Conservation (phyloP, 306 rosid genomes). For the Cicer chorassanicum region DNA sequence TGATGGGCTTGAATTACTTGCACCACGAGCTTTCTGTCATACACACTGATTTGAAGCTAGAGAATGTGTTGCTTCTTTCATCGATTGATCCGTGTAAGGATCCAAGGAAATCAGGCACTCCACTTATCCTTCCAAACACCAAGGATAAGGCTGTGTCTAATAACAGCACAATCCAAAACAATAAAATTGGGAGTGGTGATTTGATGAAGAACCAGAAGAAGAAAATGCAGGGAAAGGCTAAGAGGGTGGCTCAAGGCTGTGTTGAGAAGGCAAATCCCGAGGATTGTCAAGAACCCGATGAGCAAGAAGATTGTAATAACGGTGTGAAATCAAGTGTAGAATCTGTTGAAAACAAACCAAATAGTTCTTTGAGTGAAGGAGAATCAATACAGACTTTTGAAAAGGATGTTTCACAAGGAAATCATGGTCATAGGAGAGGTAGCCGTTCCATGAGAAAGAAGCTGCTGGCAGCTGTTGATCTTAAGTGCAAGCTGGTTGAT, state of each 20-base stretch:
- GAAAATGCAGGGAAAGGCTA: conserved; percentile 71
- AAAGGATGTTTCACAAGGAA: conserved; percentile 43
- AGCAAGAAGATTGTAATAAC: conserved; percentile 52
- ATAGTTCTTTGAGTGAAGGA: conserved; percentile 22
- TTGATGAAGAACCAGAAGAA: conserved; percentile 69
- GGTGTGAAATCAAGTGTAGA: conserved; percentile 44
- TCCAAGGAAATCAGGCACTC: conserved; percentile 69
- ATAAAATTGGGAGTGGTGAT: conserved; percentile 66
- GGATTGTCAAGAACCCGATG: conserved; percentile 47
- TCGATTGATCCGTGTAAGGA: conserved; percentile 76
- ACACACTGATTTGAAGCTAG: conserved; percentile 92
- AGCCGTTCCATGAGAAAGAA: conserved; percentile 60
- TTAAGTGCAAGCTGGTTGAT: conserved; percentile 88
- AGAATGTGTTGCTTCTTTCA: conserved; percentile 79
- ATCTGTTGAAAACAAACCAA: conserved; percentile 29
- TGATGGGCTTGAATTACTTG: conserved; percentile 90
- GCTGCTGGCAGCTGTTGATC: conserved; percentile 68
- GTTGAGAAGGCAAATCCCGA: conserved; percentile 55
- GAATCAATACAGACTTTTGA: conserved; percentile 24
- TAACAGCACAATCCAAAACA: conserved; percentile 51
- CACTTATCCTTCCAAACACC: conserved; percentile 62
- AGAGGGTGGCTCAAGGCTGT: conserved; percentile 72
- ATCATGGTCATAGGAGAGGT: conserved; percentile 45
- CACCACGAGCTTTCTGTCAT: conserved; percentile 79
- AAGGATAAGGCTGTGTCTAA: conserved; percentile 54